Conservation (phyloP, 2,329 filamentous ascomycete genomes). For the Biscogniauxia sp. region DNA sequence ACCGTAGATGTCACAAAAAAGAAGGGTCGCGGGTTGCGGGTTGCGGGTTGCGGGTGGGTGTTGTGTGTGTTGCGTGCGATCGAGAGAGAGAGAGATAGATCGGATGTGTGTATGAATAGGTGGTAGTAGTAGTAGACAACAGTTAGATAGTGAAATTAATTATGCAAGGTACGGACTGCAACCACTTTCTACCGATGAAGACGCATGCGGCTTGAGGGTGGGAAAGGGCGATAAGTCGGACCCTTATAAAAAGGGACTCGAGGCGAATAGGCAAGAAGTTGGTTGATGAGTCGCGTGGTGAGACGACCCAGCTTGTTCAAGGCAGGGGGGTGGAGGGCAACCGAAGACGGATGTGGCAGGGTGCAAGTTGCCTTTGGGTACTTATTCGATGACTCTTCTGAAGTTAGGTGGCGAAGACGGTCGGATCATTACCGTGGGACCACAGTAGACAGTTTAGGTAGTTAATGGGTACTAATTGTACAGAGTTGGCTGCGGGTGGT, state of each 20-base stretch:
- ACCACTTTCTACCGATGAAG: constrained; percentile 26
- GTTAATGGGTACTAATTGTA: constrained; percentile 14
- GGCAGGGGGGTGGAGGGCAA: constrained; percentile 18
- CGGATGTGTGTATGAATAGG: constrained; percentile 1
- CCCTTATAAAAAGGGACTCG: constrained; percentile 25
- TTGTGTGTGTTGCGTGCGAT: background rate
- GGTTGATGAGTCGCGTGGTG: constrained; percentile 25
- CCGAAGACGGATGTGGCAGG: constrained; percentile 26
- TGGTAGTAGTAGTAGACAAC: background rate
- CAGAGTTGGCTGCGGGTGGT: constrained; percentile 11
- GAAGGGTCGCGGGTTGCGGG: constrained; percentile 9
- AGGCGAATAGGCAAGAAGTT: constrained; percentile 14
- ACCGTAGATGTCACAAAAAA: constrained; percentile 15
- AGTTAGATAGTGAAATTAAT: constrained; percentile 13
- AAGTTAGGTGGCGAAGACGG: constrained; percentile 35
- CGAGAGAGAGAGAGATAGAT: too few species aligned
- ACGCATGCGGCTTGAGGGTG: constrained; percentile 22
- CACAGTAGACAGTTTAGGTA: constrained; percentile 23
- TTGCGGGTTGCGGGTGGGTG: constrained; percentile 2
- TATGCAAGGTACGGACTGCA: constrained; percentile 36
- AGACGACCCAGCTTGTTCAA: background rate
- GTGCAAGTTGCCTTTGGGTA: constrained; percentile 26
- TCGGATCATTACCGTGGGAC: constrained; percentile 29
- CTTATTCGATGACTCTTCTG: constrained; percentile 35
- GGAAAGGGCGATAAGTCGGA: constrained; percentile 15